These are phyloP conservation scores for Nigrograna mackinnonii DNA, from an alignment of 2,329 filamentous ascomycete species.

Conservation along the genomic window DNA sequence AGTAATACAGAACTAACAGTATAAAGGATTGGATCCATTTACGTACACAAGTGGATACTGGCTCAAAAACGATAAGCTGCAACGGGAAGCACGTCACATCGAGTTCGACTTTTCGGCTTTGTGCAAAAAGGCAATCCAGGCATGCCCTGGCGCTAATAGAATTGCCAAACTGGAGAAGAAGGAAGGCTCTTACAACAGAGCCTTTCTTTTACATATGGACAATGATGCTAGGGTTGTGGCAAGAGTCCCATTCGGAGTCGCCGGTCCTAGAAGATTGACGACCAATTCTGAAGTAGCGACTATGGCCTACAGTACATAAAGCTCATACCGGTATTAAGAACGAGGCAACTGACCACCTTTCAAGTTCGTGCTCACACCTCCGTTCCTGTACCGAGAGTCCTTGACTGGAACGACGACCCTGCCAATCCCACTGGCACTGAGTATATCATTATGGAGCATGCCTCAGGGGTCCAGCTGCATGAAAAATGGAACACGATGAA, in stretches of 20 bases:
- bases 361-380: conserved; percentile 42
- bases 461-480: conserved; percentile 32
- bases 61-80: conserved; percentile 41
- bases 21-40: conserved; percentile 17
- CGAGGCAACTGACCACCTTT: conserved; percentile 15
- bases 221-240: conserved; percentile 43
- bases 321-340: conserved; percentile 7
- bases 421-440: conserved; percentile 33
- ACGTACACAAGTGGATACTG: conserved; percentile 31
- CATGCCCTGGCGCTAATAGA: conserved; percentile 38
- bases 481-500: conserved; percentile 34
- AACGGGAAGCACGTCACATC: conserved; percentile 42
- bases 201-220: conserved; percentile 47
- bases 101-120: conserved; percentile 46
- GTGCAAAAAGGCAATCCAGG: conserved; percentile 37
- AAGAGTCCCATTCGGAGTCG: conserved; percentile 44
- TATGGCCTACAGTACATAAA: conserved; percentile 43
- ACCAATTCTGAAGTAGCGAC: conserved; percentile 52
- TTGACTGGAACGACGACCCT: conserved; percentile 45
- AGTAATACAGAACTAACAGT: too few species aligned
- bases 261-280: conserved; percentile 40
- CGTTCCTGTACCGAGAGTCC: conserved; percentile 46
- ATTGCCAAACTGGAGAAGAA: conserved; percentile 45
- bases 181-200: conserved; percentile 50
- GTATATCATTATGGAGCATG: conserved; percentile 42